Conservation (phyloP, 2,329 filamentous ascomycete genomes). For the Arthrinium phaeospermum region DNA sequence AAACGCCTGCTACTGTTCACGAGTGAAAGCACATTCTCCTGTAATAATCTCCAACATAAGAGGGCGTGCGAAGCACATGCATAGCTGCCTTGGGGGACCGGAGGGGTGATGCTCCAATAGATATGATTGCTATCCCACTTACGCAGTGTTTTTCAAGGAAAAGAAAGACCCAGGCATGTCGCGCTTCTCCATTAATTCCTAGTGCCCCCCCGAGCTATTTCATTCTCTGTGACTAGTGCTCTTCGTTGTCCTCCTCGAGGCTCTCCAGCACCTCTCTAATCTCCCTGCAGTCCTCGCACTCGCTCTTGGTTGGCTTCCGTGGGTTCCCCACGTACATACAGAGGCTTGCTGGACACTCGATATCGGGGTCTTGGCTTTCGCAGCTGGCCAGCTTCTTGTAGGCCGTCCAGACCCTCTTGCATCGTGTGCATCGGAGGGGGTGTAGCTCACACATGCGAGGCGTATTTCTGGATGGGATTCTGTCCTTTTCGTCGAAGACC, state of each 20-base stretch:
- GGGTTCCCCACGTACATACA: conserved; percentile 45
- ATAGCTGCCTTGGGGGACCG: not conserved
- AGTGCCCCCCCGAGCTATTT: not conserved
- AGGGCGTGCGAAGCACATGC: not conserved
- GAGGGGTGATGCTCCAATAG: not conserved
- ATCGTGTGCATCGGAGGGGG: conserved; percentile 39
- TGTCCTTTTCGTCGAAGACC: not conserved
- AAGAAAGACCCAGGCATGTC: not conserved
- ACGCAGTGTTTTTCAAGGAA: not conserved
- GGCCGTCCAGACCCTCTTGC: conserved; percentile 40
- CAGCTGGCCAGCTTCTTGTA: conserved; percentile 45
- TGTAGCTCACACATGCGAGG: conserved; percentile 45
- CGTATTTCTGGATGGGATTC: not conserved
- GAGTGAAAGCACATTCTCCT: not conserved
- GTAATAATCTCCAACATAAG: not conserved
- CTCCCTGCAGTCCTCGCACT: conserved; percentile 40
- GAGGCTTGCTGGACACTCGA: conserved; percentile 40
- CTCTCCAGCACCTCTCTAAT: conserved; percentile 37
- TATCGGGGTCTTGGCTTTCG: conserved; percentile 38
- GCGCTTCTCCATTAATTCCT: not conserved
- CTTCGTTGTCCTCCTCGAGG: conserved; percentile 31
- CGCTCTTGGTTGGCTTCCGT: conserved; percentile 37
- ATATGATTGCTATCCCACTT: not conserved
- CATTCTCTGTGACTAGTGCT: not conserved
- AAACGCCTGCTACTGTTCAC: not conserved